Base-by-base conservation (phyloP, 2,329 filamentous ascomycete genomes). In the Claviceps maximensis region DNA sequence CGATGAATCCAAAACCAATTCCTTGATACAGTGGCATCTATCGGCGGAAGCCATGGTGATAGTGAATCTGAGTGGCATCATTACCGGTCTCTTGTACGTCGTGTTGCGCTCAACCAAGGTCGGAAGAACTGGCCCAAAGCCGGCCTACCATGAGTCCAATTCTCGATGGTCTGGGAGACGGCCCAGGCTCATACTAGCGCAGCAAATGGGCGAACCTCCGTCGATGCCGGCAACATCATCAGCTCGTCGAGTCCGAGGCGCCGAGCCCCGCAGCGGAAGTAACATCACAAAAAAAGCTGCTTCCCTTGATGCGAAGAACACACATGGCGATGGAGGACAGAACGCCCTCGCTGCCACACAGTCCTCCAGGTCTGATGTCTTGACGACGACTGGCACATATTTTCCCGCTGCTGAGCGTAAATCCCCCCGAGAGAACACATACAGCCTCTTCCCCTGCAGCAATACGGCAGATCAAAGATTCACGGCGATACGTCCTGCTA, bases 41-140 rank as follows among this genome's bases (percentile, higher is more conserved):
- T 74, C 79, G 2, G 80, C 84, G 72, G 76, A 85, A 42, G 80
- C 81, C 27, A 78, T 82, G 17, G 79, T 87, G 7, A 79, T 82
- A 2, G 72, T 81, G 17, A 86, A 86, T 61, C 71, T 84, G 2
- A 82, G 82, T 0, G 84, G 83, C 2, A 67, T 87, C 17, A 73
- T 82, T 63, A 82, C 79, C 17, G 80, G 82, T 4, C 76, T 81
- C 17, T 72, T 86, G 25, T 83, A 86, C 59, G 69, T 87, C 9
- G 83, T 86, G 59, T 71, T 87, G 49, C 77, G 83, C 57, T 80
- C 82, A 3, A 83, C 80, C 57, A 78, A 75, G 15, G 72, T 76
- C 13, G 74, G 76, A 13, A 77, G 77, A 27, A 79, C 82, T 50
- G 74, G 66, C 53, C 69, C 71, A 59, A 69, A 71, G 49, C n/a